Percentiles rank a stretch among this genome's conserved stretches.
Conservation (phyloP, 2,329 filamentous ascomycete species). For the Paraphoma sp. region DNA sequence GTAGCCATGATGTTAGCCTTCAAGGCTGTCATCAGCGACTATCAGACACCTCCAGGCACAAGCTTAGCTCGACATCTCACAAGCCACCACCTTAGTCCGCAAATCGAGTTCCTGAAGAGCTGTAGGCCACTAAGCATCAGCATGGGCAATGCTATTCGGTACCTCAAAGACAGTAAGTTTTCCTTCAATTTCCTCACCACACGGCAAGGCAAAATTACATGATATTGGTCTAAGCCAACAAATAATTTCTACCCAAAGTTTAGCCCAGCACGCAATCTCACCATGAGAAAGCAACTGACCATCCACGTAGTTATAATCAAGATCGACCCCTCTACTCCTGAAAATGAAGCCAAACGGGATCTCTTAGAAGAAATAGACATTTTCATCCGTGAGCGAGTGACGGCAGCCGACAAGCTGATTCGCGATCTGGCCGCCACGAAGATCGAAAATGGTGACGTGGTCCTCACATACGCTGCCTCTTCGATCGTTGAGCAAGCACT, state of each 20-base stretch:
- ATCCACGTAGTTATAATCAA: slow-evolving; percentile 72
- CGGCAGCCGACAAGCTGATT: slow-evolving; percentile 85
- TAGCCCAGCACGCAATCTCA: not conserved
- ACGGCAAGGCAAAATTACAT: too few relatives aligned
- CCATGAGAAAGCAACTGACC: not conserved
- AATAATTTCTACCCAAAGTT: too few relatives aligned
- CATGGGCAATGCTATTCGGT: slow-evolving; percentile 95
- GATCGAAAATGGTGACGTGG: slow-evolving; percentile 79
- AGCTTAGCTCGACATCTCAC: slow-evolving; percentile 91
- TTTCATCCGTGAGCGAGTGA: slow-evolving; percentile 90
- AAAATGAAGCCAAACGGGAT: slow-evolving; percentile 79
- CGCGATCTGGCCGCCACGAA: slow-evolving; percentile 75
- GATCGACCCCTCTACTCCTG: slow-evolving; percentile 83
- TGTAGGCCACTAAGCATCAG: slow-evolving; percentile 96
- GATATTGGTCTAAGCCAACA: too few relatives aligned
- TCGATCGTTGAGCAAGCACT: slow-evolving; percentile 85
- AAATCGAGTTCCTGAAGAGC: slow-evolving; percentile 92
- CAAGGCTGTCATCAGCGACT: slow-evolving; percentile 91
- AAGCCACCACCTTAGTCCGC: slow-evolving; percentile 86
- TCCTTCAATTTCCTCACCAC: not conserved
- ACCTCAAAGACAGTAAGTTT: slow-evolving; percentile 73
- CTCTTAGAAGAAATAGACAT: slow-evolving; percentile 83
- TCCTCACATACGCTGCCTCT: slow-evolving; percentile 87
- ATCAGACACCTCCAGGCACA: slow-evolving; percentile 83
- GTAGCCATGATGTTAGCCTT: slow-evolving; percentile 89